Evolutionary conservation across 805 yeast genomes (phyloP), one percentile per base, ranked within the genome.

Genomic region (Barnettozyma pratensis): DNA sequence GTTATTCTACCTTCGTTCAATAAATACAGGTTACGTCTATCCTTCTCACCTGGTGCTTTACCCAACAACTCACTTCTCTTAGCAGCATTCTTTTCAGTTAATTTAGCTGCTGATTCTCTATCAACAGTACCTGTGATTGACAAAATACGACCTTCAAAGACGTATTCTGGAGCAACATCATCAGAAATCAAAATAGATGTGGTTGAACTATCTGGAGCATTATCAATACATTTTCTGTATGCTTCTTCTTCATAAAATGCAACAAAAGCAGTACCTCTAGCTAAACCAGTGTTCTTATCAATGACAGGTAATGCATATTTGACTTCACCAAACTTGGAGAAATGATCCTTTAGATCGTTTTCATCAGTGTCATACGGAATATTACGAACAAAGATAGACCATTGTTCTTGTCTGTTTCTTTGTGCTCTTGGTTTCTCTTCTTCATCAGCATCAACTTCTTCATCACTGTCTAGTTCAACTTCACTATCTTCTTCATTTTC

Each of bases 211-310:
- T 80, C 79, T 27, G 99, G 98, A 0, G 97, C 96, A 59, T 81
- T 76, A 5, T 73, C 72, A 35, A 91, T 63, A 69, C 97, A 91
- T 46, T 77, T 75, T 32, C 75, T 74, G 58, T 80, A 87, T 4
- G 85, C 79, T 5, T 75, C 81, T 46, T 78, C 79, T 26, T 75
- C 70, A 44, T 65, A 67, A 63, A 94, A 94, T 0, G 96, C 96
- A 39, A 94, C 96, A 64, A 94, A 94, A 0, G 97, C 99, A 1
- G 97, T 85, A 53, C 99, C 99, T 64, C 77, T 87, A 10, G 98
- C 92, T 51, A 87, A 71, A 6, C 95, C 96, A 3, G 96, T 83
- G 47, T 74, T 85, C 61, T 74, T 86, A 61, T 94, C 99, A 53
- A 85, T 74, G 11, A 94, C 99, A 0, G 98, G 97, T 41, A 94